A percentile compares a stretch with the other conserved stretches of the same genome.
phyloP scores from a whole-genome alignment of 495 filamentous ascomycete species.

The Articulospora tetracladia region DNA sequence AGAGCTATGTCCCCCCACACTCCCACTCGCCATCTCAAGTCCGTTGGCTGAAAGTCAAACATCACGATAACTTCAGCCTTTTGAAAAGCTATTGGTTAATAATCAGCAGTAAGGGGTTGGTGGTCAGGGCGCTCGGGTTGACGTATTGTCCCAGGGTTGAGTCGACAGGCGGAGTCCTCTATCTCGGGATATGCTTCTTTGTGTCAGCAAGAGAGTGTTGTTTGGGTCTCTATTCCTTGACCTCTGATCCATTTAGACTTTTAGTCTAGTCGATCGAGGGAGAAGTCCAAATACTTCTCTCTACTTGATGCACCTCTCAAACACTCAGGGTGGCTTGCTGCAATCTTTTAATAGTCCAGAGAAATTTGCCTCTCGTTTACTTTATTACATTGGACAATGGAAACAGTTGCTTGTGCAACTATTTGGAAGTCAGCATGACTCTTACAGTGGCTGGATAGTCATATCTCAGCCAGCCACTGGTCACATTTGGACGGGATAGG shows the following conservation, averaged over 20 bases:
- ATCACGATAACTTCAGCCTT: not conserved
- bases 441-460: not conserved
- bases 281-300: not conserved
- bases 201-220: not conserved
- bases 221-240: not conserved
- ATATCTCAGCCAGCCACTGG: not conserved
- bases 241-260: not conserved
- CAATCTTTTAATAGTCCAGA: not conserved
- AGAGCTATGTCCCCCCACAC: not conserved
- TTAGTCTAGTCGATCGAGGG: not conserved
- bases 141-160: not conserved
- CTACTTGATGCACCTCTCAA: not conserved
- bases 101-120: not conserved
- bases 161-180: not conserved
- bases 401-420: not conserved
- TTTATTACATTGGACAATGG: not conserved
- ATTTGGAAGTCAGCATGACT: not conserved
- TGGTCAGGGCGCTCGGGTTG: not conserved
- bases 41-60: not conserved
- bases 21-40: not conserved
- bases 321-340: not conserved
- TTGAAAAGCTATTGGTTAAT: not conserved
- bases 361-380: not conserved
- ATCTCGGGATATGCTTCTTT: not conserved
- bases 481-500: not conserved